Conservation (phyloP, 345 rosid genomes). For the Populus nigra region DNA sequence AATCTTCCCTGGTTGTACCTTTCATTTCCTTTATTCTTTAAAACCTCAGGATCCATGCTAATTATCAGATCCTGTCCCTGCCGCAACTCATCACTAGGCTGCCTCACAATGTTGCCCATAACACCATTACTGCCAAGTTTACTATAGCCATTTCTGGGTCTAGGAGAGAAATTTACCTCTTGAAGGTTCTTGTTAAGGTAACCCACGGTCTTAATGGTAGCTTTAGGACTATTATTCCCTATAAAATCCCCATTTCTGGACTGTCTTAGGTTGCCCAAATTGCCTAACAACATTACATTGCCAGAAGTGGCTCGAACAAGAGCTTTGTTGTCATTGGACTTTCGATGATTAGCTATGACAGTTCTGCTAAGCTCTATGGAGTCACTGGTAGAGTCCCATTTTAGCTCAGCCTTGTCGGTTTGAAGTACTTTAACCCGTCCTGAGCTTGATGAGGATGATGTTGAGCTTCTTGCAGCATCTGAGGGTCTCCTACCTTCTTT, state of each 20-base stretch:
- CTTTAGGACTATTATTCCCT: constrained; percentile 25
- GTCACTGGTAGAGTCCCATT: constrained; percentile 6
- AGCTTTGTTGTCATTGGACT: constrained; percentile 24
- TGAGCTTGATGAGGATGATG: constrained; percentile 38
- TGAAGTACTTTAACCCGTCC: neutral
- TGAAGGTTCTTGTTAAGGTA: constrained; percentile 16
- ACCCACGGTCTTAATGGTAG: constrained; percentile 31
- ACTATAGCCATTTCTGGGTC: constrained; percentile 26
- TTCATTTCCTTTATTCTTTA: constrained; percentile 76
- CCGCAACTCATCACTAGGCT: constrained; percentile 35
- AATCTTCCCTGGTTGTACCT: constrained; percentile 68
- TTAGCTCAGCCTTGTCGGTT: constrained; percentile 7
- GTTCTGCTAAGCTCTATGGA: constrained; percentile 28
- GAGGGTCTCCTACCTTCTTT: constrained; percentile 22
- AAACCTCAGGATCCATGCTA: constrained; percentile 48
- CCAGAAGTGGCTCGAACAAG: constrained; percentile 39
- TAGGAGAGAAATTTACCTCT: constrained; percentile 20
- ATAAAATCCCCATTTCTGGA: constrained; percentile 8
- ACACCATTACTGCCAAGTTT: constrained; percentile 36
- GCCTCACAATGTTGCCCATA: constrained; percentile 74
- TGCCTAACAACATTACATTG: constrained; percentile 29
- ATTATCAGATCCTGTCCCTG: constrained; percentile 19
- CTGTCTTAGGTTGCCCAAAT: constrained; percentile 43
- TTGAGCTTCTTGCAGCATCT: constrained; percentile 41
- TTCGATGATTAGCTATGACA: neutral